phyloP scores from a whole-genome alignment of 1,284 basidiomycete species.

The Schizopora paradoxa region DNA sequence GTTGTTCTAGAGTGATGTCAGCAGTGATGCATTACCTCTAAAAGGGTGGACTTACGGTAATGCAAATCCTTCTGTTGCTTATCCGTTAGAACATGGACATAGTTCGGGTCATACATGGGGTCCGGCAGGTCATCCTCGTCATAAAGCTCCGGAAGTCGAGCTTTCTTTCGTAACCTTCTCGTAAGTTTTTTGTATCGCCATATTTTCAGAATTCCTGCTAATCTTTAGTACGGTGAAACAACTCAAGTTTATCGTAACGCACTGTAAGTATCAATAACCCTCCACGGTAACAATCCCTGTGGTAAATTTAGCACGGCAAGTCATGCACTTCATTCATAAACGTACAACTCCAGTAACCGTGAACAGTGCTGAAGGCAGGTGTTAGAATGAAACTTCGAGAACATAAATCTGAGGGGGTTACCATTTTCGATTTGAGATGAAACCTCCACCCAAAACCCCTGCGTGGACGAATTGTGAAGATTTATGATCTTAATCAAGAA shows the following conservation, averaged over 20 bases:
- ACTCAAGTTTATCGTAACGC: constrained; percentile 25
- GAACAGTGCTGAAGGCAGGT: constrained; percentile 52
- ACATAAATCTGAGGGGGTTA: constrained; percentile 24
- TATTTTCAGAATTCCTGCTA: constrained; percentile 63
- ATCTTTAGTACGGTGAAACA: constrained; percentile 4
- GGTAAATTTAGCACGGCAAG: constrained; percentile 22
- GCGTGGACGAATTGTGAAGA: constrained; percentile 55
- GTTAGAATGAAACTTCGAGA: constrained; percentile 1
- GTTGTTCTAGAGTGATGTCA: constrained; percentile 44
- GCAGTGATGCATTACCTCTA: neutral
- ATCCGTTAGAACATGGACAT: constrained; percentile 71
- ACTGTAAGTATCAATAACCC: constrained; percentile 77
- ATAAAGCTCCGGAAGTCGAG: constrained; percentile 60
- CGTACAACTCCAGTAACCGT: constrained; percentile 58
- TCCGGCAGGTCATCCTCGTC: constrained; percentile 78
- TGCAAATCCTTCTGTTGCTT: constrained; percentile 64
- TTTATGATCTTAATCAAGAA: constrained; percentile 70
- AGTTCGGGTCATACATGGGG: constrained; percentile 66
- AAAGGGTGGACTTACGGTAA: constrained; percentile 44
- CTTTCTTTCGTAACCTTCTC: constrained; percentile 48
- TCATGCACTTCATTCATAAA: neutral
- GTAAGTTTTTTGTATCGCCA: constrained; percentile 66
- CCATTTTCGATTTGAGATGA: constrained; percentile 76
- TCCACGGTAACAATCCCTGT: constrained; percentile 63
- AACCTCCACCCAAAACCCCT: constrained; percentile 75